Evolutionary conservation across 257 asterid species (phyloP), one percentile per base, ranked within the genome.

Genomic region (Solanum rostratum): DNA sequence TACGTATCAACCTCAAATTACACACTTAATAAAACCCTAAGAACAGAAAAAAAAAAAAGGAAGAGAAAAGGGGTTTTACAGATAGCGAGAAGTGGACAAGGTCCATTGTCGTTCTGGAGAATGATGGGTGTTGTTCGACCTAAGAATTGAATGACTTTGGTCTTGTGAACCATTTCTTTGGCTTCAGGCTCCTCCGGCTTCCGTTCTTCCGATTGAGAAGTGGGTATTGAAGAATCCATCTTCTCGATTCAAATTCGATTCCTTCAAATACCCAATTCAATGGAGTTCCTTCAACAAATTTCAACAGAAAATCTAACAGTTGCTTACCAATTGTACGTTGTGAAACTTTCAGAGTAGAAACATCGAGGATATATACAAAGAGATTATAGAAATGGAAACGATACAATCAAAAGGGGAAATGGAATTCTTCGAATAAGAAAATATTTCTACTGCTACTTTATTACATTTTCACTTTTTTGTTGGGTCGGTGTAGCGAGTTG

Each of bases 31-130:
- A 85, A 87, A 88, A 52, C 87, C 92, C 88, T 87, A 89, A 20
- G 78, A 81, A 68, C 29, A 16, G 74, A 0, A 66, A 71, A 85
- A 0, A 66, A 71, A 85, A 33, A 49, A 84, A 27, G 9, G 74
- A 80, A 65, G 83, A 22, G 52, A 83, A 43, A 63, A 78, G 30
- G 43, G 39, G 37, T 5, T 29, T 88, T 93, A 95, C 99, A 96
- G 85, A 96, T 93, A 30, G 99, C 97, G 60, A 96, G 98, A 82
- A 96, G 99, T 87, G 98, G 99, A 87, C 99, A 97, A 16, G 98
- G 99, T 54, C 99, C 98, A 90, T 96, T 96, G 63, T 96, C 98
- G 85, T 95, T 95, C 84, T 97, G 99, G 59, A 97, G 98, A 86
- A 97, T 88, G 84, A 95, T 91, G 6, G 98, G 97, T 60, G 95